Conservation (phyloP, 2,329 filamentous ascomycete genomes). For the Trichoderma arundinaceum region DNA sequence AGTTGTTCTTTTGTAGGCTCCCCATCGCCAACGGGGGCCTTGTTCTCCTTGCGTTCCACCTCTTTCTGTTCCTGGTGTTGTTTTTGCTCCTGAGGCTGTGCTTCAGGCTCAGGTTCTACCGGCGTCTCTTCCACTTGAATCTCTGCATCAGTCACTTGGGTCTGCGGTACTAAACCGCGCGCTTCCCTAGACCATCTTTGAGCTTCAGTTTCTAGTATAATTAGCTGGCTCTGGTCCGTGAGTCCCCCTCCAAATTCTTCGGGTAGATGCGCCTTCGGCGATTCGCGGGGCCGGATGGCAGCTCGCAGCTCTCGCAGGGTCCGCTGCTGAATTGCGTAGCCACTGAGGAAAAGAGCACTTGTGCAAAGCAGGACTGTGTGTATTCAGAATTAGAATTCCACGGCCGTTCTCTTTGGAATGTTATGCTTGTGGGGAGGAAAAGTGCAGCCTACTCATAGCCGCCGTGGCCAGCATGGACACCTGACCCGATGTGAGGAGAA, state of each 20-base stretch:
- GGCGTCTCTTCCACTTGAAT: slow-evolving; percentile 33
- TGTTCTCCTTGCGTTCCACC: slow-evolving; percentile 29
- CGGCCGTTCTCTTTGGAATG: not conserved
- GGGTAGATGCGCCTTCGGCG: slow-evolving; percentile 57
- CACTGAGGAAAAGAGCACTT: slow-evolving; percentile 80
- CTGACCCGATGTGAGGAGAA: slow-evolving; percentile 72
- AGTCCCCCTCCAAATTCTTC: slow-evolving; percentile 56
- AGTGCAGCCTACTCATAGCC: slow-evolving; percentile 60
- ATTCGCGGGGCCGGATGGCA: slow-evolving; percentile 64
- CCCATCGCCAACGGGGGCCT: slow-evolving; percentile 12
- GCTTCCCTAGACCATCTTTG: slow-evolving; percentile 40
- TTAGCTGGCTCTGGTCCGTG: slow-evolving; percentile 54
- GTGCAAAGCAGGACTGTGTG: slow-evolving; percentile 75
- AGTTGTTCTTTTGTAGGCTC: slow-evolving; percentile 39
- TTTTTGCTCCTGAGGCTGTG: slow-evolving; percentile 33
- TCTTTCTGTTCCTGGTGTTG: slow-evolving; percentile 33
- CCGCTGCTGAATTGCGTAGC: slow-evolving; percentile 86
- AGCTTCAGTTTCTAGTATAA: slow-evolving; percentile 48
- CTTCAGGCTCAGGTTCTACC: slow-evolving; percentile 36
- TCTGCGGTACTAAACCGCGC: slow-evolving; percentile 7
- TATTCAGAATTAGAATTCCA: slow-evolving; percentile 13
- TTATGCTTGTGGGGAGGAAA: not conserved
- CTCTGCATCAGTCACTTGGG: slow-evolving; percentile 42
- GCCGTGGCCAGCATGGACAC: slow-evolving; percentile 71
- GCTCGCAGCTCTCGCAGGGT: slow-evolving; percentile 78